phyloP scores from a whole-genome alignment of 805 yeast species.

The Lipomyces yamadae region DNA sequence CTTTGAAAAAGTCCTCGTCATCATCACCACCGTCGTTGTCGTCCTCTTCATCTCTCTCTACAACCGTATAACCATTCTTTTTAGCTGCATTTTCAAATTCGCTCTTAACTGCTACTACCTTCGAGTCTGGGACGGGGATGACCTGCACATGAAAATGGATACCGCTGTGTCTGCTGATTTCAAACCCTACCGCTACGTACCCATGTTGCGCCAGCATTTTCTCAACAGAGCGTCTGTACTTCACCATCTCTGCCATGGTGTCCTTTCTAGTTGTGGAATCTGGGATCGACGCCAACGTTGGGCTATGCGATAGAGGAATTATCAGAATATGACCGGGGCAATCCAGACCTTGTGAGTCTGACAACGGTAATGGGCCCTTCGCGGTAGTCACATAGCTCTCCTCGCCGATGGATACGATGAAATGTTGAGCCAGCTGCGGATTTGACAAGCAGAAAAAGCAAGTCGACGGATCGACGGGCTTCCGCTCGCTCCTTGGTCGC shows the following conservation, averaged over 20 bases:
- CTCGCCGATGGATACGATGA: constrained; percentile 77
- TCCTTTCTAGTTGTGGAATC: constrained; percentile 43
- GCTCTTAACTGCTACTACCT: constrained; percentile 52
- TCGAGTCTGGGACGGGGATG: constrained; percentile 64
- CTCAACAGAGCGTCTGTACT: constrained; percentile 23
- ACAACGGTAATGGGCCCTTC: constrained; percentile 72
- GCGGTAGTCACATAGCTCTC: constrained; percentile 74
- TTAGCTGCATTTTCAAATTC: constrained; percentile 41
- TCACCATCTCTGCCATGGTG: constrained; percentile 50
- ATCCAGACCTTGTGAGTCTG: constrained; percentile 51
- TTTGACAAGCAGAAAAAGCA: constrained; percentile 88
- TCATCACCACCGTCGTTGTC: constrained; percentile 40
- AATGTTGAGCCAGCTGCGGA: constrained; percentile 74
- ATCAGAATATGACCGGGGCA: constrained; percentile 84
- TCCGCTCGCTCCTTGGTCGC: constrained; percentile 28
- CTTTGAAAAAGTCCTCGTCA: constrained; percentile 44
- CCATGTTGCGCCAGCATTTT: constrained; percentile 54
- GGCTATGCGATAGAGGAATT: constrained; percentile 75
- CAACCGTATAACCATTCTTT: constrained; percentile 39
- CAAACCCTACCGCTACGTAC: constrained; percentile 66
- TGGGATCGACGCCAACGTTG: constrained; percentile 48
- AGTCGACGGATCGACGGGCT: constrained; percentile 33
- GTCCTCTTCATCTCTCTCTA: constrained; percentile 28
- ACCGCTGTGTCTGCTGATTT: constrained; percentile 64
- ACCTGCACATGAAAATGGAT: constrained; percentile 79